Base-by-base conservation (phyloP, 108 stramenopile species). In the Nitzschia sp. region DNA sequence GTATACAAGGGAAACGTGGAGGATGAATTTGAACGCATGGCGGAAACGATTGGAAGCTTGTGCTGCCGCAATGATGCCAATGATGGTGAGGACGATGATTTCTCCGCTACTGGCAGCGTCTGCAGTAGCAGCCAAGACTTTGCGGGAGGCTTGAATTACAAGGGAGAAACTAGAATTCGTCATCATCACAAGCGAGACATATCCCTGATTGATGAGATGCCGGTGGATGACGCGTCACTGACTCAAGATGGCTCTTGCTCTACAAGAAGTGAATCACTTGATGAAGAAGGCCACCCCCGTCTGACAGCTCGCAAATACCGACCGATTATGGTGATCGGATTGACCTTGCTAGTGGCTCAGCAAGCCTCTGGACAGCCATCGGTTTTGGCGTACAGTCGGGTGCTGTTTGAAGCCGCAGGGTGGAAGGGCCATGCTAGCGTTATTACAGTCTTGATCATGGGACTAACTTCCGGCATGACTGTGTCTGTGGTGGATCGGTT, bases 291-390 rank as follows among this genome's bases (percentile, higher is more conserved):
- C 15, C 42, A 46, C 23, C 42, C 31, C 23, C 17, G 23, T 2
- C 38, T 45, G 8, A 24, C 38, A 13, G 24, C 42, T 46, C 61
- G 38, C 13, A 28, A 54, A 38, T 85, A 71, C 55, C 72, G 80
- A 32, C 68, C 54, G 15, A 61, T 81, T 1, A 63, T 93, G 48
- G 63, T 56, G 29, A 34, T 66, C 76, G 21, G 87, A 54, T 35
- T 90, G 46, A 83, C 82, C 28, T 66, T 94, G 27, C 60, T 94
- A 18, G 59, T 85, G 3, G 59, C 87, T 1, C 92, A 93, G 63
- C 89, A 93, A 77, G 46, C 89, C 47, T 83, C 88, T 15, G 93
- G 93, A 0, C 93, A 94, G 59, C 93, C 93, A 3, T 77, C 81
- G 36, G 81, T 94, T 19, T 65, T 94, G 25, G 81, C 80, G 55